Evolutionary conservation across 192 early-diverging fungal species (phyloP).

Genomic region (Rhizoclosmatium sp.): DNA sequence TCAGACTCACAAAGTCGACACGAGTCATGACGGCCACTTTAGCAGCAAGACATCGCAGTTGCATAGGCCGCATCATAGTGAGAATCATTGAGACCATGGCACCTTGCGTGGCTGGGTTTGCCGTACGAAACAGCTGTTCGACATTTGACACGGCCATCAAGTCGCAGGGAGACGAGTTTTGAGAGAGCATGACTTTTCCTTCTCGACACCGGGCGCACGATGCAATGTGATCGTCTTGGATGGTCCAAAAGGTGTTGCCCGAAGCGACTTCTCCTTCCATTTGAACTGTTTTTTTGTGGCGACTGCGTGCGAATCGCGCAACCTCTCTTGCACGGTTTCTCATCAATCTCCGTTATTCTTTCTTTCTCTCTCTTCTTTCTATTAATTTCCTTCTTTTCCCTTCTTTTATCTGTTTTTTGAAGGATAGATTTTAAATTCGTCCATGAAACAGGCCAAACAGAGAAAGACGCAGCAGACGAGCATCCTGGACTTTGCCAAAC

Average conservation of each 20-base stretch:
- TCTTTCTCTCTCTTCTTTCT: too few species aligned
- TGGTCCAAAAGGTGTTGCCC: background rate
- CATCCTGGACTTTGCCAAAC: slow-evolving; percentile 25
- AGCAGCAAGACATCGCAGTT: slow-evolving; percentile 36
- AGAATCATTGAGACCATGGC: slow-evolving; percentile 13
- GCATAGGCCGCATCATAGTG: slow-evolving; percentile 17
- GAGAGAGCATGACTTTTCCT: background rate
- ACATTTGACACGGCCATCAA: background rate
- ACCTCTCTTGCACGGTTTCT: too few species aligned
- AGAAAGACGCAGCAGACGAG: slow-evolving; percentile 10
- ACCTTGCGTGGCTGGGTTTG: slow-evolving; percentile 16
- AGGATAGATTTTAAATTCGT: background rate
- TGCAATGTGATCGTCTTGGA: slow-evolving; percentile 23
- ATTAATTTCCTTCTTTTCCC: too few species aligned
- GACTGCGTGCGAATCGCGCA: too few species aligned
- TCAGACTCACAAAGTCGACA: slow-evolving; percentile 24
- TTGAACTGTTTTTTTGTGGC: background rate
- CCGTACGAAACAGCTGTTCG: background rate
- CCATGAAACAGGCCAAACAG: background rate
- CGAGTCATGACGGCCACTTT: slow-evolving; percentile 18
- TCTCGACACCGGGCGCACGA: slow-evolving; percentile 1
- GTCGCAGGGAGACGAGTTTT: background rate
- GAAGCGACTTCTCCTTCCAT: background rate
- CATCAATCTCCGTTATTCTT: too few species aligned
- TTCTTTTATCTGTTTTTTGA: too few species aligned